A percentile compares a stretch with the other conserved stretches of the same genome.
These are phyloP conservation scores for Rutstroemia sp. DNA, from an alignment of 2,329 filamentous ascomycete genomes.

Conservation along the genomic window DNA sequence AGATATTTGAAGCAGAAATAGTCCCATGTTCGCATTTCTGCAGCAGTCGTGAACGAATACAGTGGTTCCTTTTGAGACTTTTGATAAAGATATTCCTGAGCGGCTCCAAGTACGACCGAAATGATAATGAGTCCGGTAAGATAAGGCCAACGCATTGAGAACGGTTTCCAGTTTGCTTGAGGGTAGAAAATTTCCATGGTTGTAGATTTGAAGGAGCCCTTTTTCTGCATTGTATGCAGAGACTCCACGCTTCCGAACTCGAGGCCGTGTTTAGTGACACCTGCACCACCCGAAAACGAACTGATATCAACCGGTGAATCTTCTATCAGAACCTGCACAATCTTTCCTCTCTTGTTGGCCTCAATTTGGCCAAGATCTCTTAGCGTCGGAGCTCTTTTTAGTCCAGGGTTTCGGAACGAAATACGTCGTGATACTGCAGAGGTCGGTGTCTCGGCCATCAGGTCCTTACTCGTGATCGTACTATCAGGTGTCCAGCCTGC, in stretches of 20 bases:
- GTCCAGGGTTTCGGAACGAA: slow-evolving; percentile 16
- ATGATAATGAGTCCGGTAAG: slow-evolving; percentile 45
- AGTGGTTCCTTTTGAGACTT: slow-evolving; percentile 37
- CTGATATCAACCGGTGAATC: slow-evolving; percentile 22
- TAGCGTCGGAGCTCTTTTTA: slow-evolving; percentile 35
- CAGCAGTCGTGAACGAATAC: slow-evolving; percentile 39
- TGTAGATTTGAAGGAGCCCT: slow-evolving; percentile 22
- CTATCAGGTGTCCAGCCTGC: slow-evolving; percentile 42
- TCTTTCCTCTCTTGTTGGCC: slow-evolving; percentile 51
- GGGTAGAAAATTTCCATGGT: slow-evolving; percentile 49
- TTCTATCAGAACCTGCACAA: slow-evolving; percentile 33
- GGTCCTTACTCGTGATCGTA: slow-evolving; percentile 42
- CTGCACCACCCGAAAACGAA: slow-evolving; percentile 19
- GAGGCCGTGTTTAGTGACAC: slow-evolving; percentile 6
- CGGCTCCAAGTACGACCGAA: slow-evolving; percentile 43
- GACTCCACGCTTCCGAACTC: slow-evolving; percentile 17
- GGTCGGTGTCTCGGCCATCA: slow-evolving; percentile 30
- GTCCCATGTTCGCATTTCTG: slow-evolving; percentile 40
- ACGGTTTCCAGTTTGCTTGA: slow-evolving; percentile 59
- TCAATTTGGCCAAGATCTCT: slow-evolving; percentile 47
- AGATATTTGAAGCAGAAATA: slow-evolving; percentile 59
- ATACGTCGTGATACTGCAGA: slow-evolving; percentile 15
- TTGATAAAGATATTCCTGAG: slow-evolving; percentile 49
- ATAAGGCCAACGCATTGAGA: slow-evolving; percentile 57
- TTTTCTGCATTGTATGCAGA: slow-evolving; percentile 16